Evolutionary conservation across 306 rosid genomes (phyloP), one percentile per base, ranked within the genome.

Genomic region (Dicorynia guianensis): DNA sequence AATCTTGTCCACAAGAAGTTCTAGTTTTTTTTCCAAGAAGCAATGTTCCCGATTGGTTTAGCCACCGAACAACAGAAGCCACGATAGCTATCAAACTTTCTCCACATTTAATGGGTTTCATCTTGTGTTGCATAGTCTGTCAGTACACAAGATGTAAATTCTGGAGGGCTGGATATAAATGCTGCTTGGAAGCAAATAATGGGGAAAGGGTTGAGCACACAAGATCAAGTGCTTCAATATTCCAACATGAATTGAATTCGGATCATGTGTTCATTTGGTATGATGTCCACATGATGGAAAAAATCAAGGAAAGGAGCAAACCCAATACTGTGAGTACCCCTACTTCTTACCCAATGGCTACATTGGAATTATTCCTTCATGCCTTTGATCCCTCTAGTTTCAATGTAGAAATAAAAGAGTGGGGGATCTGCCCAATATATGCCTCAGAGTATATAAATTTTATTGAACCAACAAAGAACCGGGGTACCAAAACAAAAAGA

Each of bases 251-350:
- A n/a, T 20, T 19, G 38, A 56, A 1, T 12, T 20, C 15, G 7
- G 63, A 56, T 30, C 63, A 56, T 56, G 34, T 56, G 63, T 56
- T 3, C 11, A 39, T 56, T 11, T 56, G 62, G 62, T 56, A 56
- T 20, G 62, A 56, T 4, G 38, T 17, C 8, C 11, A 18, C 17
- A 53, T 53, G 18, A 6, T n/a, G 17, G 17, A 53, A 0, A 5
- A 12, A 17, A 15, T 8, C n/a, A n/a, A n/a, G n/a, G n/a, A n/a
- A n/a, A n/a, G n/a, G n/a, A n/a, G n/a, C n/a, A n/a, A n/a, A n/a
- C n/a, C n/a, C n/a, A 53, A 33, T 11, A 17, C 17, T 6, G 6
- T 53, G 25, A 17, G 17, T 33, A 53, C 33, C 11, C 6, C 58
- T 18, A 17, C 57, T 52, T 52, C 2, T n/a, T 7, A 6, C 8